A percentile compares a stretch with the other conserved stretches of the same genome.
phyloP scores from a whole-genome alignment of 495 filamentous ascomycete genomes.

The Aspergillus avenaceus region DNA sequence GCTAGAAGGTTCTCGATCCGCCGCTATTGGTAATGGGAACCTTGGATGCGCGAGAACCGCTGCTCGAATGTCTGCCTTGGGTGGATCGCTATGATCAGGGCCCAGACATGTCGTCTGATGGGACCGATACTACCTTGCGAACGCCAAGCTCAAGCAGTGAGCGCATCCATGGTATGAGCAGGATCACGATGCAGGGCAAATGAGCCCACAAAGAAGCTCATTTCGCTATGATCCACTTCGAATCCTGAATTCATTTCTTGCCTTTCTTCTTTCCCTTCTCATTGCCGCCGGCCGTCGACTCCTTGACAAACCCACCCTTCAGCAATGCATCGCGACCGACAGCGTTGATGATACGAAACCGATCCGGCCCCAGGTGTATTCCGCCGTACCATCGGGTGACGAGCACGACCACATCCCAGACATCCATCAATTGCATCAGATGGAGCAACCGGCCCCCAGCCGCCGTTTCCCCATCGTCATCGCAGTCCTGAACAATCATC shows the following conservation, averaged over 20 bases:
- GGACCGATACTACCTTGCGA: background rate
- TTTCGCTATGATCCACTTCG: background rate
- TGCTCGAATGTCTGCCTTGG: background rate
- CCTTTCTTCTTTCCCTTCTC: slow-evolving; percentile 55
- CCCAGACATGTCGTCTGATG: background rate
- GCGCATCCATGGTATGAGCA: background rate
- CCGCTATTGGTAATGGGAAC: background rate
- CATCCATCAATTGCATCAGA: slow-evolving; percentile 90
- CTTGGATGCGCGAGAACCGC: background rate
- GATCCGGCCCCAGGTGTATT: slow-evolving; percentile 75
- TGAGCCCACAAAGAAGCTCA: background rate
- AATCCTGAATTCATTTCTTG: slow-evolving; percentile 42
- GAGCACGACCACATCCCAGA: slow-evolving; percentile 90
- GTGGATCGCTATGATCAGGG: background rate
- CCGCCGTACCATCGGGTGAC: slow-evolving; percentile 96
- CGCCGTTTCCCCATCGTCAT: slow-evolving; percentile 96
- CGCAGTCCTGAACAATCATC: slow-evolving; percentile 77
- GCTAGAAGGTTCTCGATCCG: background rate
- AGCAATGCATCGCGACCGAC: slow-evolving; percentile 83
- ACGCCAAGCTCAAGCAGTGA: background rate
- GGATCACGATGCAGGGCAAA: background rate
- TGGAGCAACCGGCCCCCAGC: slow-evolving; percentile 82
- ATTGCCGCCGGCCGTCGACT: slow-evolving; percentile 25
- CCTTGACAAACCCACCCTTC: slow-evolving; percentile 63
- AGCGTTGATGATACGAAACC: slow-evolving; percentile 85